Evolutionary conservation across 805 yeast species (phyloP), one percentile per base, ranked within the genome.

Genomic region (Ascoidea tarda): DNA sequence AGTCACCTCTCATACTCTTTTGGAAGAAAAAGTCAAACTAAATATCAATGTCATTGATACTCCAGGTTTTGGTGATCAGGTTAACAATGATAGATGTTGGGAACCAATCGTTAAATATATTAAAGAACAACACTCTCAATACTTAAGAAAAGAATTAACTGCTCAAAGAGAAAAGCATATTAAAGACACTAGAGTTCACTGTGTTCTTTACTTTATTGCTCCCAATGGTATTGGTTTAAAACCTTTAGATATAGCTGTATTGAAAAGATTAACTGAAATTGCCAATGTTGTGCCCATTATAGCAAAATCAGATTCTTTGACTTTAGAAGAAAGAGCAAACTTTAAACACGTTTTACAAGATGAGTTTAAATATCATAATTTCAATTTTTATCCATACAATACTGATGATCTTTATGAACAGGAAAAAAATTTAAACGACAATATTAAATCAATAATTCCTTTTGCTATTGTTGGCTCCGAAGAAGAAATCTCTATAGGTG

Each of bases 61-160:
- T 3, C 98, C 98, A 21, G 98, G 98, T 14, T 93, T 88, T 73
- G 98, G 96, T 46, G 99, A 93, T 73, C 96, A 87, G 70, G 85
- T 93, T 59, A 87, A 89, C 71, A 90, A 90, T 69, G 95, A 87
- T 62, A 86, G 84, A 69, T 89, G 95, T 69, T 91, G 97, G 96
- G 98, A 90, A 61, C 96, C 96, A 51, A 82, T 90, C 57, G 83
- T 90, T 58, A 88, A 87, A 69, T 90, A 89, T 70, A 87, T 90
- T 66, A 90, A 90, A 70, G 97, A 90, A 69, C 97, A 90, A 70
- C 95, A 90, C 67, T 84, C 95, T 47, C 82, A 82, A 62, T 90
- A 86, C 67, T 75, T 90, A 64, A 84, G 97, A 71, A 87, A 85
- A 67, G 98, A 90, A 69, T 81, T 91, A 66, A 91, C 96, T 16